Base-by-base conservation (phyloP, 2,329 filamentous ascomycete species). In the Botrytis porri region DNA sequence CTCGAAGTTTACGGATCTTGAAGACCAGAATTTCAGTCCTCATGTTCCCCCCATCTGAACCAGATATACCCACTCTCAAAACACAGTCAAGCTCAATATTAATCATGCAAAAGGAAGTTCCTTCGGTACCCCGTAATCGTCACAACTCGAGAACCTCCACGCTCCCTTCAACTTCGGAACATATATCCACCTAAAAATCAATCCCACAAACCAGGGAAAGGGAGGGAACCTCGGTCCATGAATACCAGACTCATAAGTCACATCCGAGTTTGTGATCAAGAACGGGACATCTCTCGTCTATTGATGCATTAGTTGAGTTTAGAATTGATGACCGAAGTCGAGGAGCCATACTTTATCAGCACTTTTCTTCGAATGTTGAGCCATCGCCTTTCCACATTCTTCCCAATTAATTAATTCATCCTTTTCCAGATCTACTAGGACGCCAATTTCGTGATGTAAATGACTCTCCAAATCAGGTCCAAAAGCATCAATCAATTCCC, bases 401-500 rank as follows among this genome's bases (percentile, higher is more conserved):
- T 72, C 77, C 82, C 82, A 83, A 72, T 83, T 80, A 37, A 79
- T 80, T 54, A 80, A 61, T 18, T 10, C 20, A 69, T 81, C 83
- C 65, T 79, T 76, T 9, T 76, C 77, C 14, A 85, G 76, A 1
- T 67, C 77, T 51, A 82, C 57, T n/a, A 85, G 78, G 39, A 81
- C 80, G 37, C 77, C 77, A 59, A 85, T 83, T 75, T 85, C 84
- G 20, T 83, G 79, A 9, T 74, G 74, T 4, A 85, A 77, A 74
- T 85, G 84, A 35, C 76, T 70, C 48, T 77, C 76, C 66, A 85
- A 71, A 6, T 74, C 74, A 0, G 78, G 77, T 63, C 80, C 82
- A 69, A 85, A 83, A 3, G 60, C 70, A 75, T 83, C 81, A 64
- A 84, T 79, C 29, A 83, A 78, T 29, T 54, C 25, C 20, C 73